Percentiles rank a stretch among this genome's conserved stretches.
Conservation (phyloP, 352 stramenopile species). For the Globisporangium lucens region DNA sequence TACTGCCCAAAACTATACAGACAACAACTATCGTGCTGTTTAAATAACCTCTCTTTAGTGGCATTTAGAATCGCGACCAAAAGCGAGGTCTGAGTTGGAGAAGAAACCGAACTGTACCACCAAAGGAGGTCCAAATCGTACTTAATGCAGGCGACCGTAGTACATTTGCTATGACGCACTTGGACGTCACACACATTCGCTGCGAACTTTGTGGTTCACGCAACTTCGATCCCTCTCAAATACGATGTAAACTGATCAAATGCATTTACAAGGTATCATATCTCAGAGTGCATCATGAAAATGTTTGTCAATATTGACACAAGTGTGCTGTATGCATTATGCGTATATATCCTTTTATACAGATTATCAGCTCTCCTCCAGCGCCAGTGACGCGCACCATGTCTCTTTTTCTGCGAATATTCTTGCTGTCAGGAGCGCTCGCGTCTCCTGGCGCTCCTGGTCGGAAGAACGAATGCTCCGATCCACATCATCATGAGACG, state of each 20-base stretch:
- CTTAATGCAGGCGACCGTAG: neutral
- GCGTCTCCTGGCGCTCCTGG: neutral
- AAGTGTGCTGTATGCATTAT: too few relatives aligned
- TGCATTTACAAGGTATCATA: neutral
- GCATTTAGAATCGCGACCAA: neutral
- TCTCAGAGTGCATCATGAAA: too few relatives aligned
- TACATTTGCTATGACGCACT: neutral
- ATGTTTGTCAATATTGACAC: too few relatives aligned
- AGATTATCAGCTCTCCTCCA: neutral
- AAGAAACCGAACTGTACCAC: neutral
- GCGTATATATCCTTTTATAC: neutral
- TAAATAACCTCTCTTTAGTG: neutral
- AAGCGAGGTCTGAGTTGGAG: neutral
- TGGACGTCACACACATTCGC: neutral
- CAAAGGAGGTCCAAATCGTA: neutral
- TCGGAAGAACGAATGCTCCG: constrained; percentile 11
- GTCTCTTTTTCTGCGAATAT: constrained; percentile 14
- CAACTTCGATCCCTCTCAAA: neutral
- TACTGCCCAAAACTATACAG: too few relatives aligned
- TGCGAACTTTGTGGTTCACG: neutral
- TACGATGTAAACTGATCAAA: neutral
- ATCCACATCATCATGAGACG: neutral
- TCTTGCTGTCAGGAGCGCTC: constrained; percentile 5
- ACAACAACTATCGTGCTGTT: too few relatives aligned
- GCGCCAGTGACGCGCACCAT: neutral